Conservation (phyloP, 2,329 filamentous ascomycete genomes). For the Aspergillus neotritici region DNA sequence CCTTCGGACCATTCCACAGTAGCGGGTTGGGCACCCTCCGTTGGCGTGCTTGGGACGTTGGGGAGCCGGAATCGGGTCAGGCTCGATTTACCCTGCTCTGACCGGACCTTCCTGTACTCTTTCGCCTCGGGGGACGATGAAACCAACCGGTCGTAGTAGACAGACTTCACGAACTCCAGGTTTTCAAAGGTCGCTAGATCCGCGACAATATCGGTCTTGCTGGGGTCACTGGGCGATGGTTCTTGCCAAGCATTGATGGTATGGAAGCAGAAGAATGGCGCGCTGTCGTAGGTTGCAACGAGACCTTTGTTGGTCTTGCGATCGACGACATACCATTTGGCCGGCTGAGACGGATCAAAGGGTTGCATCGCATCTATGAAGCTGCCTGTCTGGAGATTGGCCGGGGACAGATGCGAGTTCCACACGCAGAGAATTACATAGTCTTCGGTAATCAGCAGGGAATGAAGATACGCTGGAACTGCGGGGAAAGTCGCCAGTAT, state of each 20-base stretch:
- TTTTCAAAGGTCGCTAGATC: slow-evolving; percentile 62
- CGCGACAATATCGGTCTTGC: slow-evolving; percentile 52
- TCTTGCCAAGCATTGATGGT: slow-evolving; percentile 72
- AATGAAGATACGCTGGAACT: slow-evolving; percentile 71
- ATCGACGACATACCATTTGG: slow-evolving; percentile 71
- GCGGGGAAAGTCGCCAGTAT: slow-evolving; percentile 63
- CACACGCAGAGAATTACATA: slow-evolving; percentile 71
- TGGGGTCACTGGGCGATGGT: slow-evolving; percentile 24
- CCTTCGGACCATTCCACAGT: slow-evolving; percentile 24
- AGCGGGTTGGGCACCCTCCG: slow-evolving; percentile 10
- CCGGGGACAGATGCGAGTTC: slow-evolving; percentile 56
- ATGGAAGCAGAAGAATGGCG: slow-evolving; percentile 73
- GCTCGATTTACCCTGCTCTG: slow-evolving; percentile 26
- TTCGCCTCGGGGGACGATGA: slow-evolving; percentile 48
- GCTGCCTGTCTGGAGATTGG: slow-evolving; percentile 1
- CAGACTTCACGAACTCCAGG: slow-evolving; percentile 57
- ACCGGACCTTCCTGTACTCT: slow-evolving; percentile 17
- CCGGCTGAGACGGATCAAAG: slow-evolving; percentile 53
- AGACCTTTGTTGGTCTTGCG: slow-evolving; percentile 58
- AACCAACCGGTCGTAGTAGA: slow-evolving; percentile 67
- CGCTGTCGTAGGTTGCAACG: slow-evolving; percentile 62
- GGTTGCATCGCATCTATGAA: slow-evolving; percentile 61
- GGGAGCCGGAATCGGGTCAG: slow-evolving; percentile 37
- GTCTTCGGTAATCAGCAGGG: slow-evolving; percentile 65
- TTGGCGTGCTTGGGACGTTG: slow-evolving; percentile 21